Percentiles rank a stretch among this genome's conserved stretches.
phyloP scores from a whole-genome alignment of 73 alveolate genomes.

The Halteria grandinella region DNA sequence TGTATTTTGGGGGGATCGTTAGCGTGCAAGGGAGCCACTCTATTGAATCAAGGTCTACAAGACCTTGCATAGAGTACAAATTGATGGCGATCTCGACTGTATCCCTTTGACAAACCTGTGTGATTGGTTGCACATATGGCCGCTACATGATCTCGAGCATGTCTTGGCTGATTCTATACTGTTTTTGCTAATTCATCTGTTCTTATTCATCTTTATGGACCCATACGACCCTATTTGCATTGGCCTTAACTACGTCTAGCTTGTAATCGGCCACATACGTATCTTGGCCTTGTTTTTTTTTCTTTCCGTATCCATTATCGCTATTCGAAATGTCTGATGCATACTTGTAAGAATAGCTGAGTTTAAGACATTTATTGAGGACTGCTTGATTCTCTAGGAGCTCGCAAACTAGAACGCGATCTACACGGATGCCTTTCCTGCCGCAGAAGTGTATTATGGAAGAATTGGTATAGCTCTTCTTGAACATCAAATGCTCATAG shows the following conservation, averaged over 20 bases:
- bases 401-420: constrained; percentile 56
- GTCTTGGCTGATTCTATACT: background rate
- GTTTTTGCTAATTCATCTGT: background rate
- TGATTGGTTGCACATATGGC: constrained; percentile 31
- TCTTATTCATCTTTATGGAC: constrained; percentile 29
- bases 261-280: constrained; percentile 50
- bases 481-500: constrained; percentile 43
- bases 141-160: background rate
- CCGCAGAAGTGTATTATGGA: constrained; percentile 67
- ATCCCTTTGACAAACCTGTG: constrained; percentile 31
- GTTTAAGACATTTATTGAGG: constrained; percentile 38
- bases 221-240: constrained; percentile 36
- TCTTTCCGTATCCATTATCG: too few relatives aligned
- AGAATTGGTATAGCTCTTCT: constrained; percentile 44
- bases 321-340: too few relatives aligned
- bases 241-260: constrained; percentile 37
- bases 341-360: constrained; percentile 35
- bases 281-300: too few relatives aligned
- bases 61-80: constrained; percentile 46
- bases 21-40: constrained; percentile 46
- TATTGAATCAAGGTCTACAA: constrained; percentile 54
- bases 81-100: constrained; percentile 47
- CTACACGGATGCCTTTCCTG: constrained; percentile 55
- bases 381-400: constrained; percentile 31
- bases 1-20: constrained; percentile 36